Evolutionary conservation across 331 rosid species (phyloP), one percentile per base, ranked within the genome.

Genomic region (Telfairia occidentalis): DNA sequence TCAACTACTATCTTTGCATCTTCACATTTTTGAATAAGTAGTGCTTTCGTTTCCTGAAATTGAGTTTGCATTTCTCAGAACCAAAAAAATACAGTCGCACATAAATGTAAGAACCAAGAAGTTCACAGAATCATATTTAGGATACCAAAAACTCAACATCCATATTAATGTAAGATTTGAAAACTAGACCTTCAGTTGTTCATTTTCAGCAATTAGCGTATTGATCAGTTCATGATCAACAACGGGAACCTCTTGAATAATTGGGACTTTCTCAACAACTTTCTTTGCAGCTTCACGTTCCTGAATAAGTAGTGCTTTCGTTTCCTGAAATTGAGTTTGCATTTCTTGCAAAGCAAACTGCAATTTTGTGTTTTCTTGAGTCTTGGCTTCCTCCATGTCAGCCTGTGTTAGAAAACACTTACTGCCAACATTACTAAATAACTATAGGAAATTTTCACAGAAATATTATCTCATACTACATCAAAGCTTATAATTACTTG

Each of bases 321-420:
- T 82, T 87, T 89, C 92, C 73, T 85, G 82, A 70, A 84, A 81
- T 77, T 86, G 90, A 40, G 81, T 52, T 83, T 85, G 81, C 77
- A 84, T 83, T 72, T 88, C 94, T 69, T 85, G 79, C 83, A 92
- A 82, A 79, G 83, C 85, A 82, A 78, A 73, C 80, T 84, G 89
- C 82, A 92, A 55, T 65, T 90, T 86, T 61, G 84, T 83, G 80
- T 82, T 90, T 86, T 90, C 92, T 83, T 76, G 85, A 65, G 85
- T 79, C 77, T 81, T 87, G 55, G 86, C 81, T 80, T 87, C 85
- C 80, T 87, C 89, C 35, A 86, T 75, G 76, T 85, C 83, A 81
- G 89, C 87, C 93, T 89, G 88, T 79, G 78, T 84, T 58, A 43
- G 53, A 45, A 70, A 70, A 7, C 2, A 70, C 77, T 79, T 80